Evolutionary conservation across 768 basidiomycete species (phyloP), one percentile per base, ranked within the genome.

Genomic region (Auricularia sp.): DNA sequence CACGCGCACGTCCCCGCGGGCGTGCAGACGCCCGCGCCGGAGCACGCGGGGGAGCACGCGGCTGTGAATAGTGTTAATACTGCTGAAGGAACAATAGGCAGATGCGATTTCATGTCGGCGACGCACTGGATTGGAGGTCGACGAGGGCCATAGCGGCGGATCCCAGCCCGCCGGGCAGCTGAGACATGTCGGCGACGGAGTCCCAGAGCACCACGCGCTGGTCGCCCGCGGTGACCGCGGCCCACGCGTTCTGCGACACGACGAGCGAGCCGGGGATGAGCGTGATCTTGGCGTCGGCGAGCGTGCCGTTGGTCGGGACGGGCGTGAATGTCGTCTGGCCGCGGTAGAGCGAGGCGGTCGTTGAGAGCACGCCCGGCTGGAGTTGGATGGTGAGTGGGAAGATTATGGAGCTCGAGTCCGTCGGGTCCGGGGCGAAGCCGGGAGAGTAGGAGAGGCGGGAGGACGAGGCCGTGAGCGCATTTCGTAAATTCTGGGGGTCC

Each of bases 181-280:
- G 86, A 2, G 83, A 75, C 23, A 88, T 70, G 69, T 94, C 91
- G 11, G 91, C 86, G 56, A 93, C 76, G 10, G 87, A 84, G 66
- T 90, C 84, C 90, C 90, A 94, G 36, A 94, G 70, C 23, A 93
- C 79, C 16, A 91, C 72, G 33, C 87, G 86, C 43, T 77, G 76
- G 64, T 80, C 82, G 35, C 70, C 69, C n/a, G 78, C 77, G 5
- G 79, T 79, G 11, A 93, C 76, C 1, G 85, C 84, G 10, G 81
- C 83, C 87, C 87, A 93, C 0, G 87, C 77, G 64, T 86, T 84
- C 21, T 81, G 78, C 1, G 90, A 81, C n/a, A 93, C 74, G 3
- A 83, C 80, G n/a, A 93, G 68, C 1, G 91, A 88, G 21, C 78
- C 79, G 5, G 82, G 82, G 3, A 76, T 72, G 12, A 91, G 70